Conservation (phyloP, 2,329 filamentous ascomycete species). For the Nigrospora sphaerica region DNA sequence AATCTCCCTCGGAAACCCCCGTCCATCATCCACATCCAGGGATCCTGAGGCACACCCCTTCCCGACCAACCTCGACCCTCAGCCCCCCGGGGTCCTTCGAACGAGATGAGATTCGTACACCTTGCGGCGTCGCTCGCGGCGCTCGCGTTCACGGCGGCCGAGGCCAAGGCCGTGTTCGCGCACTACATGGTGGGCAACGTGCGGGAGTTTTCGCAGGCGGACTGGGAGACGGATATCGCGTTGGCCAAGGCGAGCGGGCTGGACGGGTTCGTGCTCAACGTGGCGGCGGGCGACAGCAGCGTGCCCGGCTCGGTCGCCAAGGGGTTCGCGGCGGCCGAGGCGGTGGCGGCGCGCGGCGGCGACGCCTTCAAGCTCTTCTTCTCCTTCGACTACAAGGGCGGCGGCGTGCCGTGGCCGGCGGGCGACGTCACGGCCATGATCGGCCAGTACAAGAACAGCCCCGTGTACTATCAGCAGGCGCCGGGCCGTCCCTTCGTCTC, state of each 20-base stretch:
- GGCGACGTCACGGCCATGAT: conserved; percentile 17
- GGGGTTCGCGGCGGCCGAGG: conserved; percentile 19
- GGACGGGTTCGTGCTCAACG: conserved; percentile 34
- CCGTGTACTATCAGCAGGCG: conserved; percentile 18
- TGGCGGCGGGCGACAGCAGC: conserved; percentile 14
- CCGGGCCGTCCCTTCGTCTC: conserved; percentile 33
- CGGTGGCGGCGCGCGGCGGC: too few relatives aligned
- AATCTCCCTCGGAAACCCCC: too few relatives aligned
- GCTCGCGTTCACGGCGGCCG: conserved; percentile 2
- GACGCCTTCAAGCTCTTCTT: conserved; percentile 28
- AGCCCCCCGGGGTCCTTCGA: too few relatives aligned
- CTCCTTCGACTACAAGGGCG: conserved; percentile 30
- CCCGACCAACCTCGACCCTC: too few relatives aligned
- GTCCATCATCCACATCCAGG: too few relatives aligned
- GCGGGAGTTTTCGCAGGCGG: conserved; percentile 1
- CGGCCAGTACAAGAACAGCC: conserved; percentile 13
- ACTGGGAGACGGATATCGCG: conserved; percentile 19
- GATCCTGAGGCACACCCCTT: too few relatives aligned
- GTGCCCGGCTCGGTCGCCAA: conserved; percentile 7
- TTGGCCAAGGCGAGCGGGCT: conserved; percentile 27
- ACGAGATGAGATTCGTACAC: too few relatives aligned
- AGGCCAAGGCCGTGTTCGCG: conserved; percentile 9
- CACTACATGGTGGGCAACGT: conserved; percentile 10
- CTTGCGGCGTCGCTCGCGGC: conserved; percentile 6
- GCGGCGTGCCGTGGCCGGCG: conserved; percentile 17